Percentiles rank a stretch among this genome's conserved stretches.
phyloP scores from a whole-genome alignment of 2,329 filamentous ascomycete species.

The Magnaporthiopsis poae region DNA sequence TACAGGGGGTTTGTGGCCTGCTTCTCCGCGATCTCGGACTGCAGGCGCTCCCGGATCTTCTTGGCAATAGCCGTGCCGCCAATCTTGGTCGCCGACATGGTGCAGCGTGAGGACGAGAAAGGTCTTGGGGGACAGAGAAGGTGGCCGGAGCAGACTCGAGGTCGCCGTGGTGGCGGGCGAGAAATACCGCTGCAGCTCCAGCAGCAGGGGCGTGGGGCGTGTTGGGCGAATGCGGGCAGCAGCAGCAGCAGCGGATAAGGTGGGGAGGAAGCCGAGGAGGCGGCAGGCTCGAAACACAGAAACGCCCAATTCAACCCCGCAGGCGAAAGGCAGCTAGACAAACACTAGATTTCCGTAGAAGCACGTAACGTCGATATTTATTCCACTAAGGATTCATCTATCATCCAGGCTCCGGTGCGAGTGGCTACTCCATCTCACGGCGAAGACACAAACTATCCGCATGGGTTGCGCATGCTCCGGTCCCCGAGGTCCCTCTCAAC shows the following conservation, averaged over 20 bases:
- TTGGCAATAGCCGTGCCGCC: conserved; percentile 94
- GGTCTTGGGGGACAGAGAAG: background rate
- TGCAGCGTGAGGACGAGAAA: conserved; percentile 41
- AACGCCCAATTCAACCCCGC: no score
- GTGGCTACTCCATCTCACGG: no score
- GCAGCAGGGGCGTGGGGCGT: background rate
- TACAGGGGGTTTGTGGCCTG: conserved; percentile 79
- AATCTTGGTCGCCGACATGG: conserved; percentile 82
- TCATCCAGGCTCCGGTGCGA: no score
- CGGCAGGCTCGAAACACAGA: background rate
- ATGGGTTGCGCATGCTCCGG: no score
- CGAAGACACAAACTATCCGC: no score
- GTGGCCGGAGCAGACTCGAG: background rate
- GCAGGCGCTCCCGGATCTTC: conserved; percentile 73
- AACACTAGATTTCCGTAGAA: background rate
- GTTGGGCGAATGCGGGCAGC: background rate
- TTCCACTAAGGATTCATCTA: background rate
- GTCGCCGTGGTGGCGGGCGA: background rate
- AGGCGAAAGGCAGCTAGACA: background rate
- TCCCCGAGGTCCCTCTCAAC: no score
- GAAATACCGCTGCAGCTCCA: background rate
- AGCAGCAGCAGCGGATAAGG: no score
- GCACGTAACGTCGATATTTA: background rate
- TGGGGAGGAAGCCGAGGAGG: background rate
- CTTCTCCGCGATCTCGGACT: conserved; percentile 67